These are phyloP conservation scores for Podospora conica DNA, from an alignment of 495 filamentous ascomycete species.

Conservation along the genomic window DNA sequence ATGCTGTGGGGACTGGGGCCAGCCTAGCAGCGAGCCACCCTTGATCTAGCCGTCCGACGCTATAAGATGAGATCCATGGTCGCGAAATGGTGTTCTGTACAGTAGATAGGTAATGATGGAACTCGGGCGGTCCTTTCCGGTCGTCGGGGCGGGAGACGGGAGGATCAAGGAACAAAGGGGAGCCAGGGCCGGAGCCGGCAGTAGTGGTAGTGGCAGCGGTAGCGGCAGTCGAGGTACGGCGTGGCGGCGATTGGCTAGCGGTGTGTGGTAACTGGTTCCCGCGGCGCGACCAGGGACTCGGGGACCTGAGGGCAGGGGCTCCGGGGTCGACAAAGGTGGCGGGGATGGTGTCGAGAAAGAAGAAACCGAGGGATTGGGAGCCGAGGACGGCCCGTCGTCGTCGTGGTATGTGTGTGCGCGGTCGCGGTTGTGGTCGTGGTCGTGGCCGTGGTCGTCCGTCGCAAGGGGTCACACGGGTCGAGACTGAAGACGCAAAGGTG, in stretches of 20 bases:
- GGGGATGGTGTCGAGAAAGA: too few relatives aligned
- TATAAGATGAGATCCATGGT: background rate
- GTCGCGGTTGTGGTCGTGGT: background rate
- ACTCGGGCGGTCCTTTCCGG: too few relatives aligned
- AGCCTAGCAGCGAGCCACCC: background rate
- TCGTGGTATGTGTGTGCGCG: too few relatives aligned
- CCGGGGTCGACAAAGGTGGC: too few relatives aligned
- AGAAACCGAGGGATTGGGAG: background rate
- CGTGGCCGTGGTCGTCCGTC: background rate
- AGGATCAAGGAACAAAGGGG: background rate
- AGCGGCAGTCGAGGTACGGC: too few relatives aligned
- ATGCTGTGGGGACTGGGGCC: background rate
- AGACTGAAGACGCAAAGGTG: background rate
- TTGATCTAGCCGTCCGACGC: background rate
- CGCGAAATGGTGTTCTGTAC: background rate
- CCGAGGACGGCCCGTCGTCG: background rate
- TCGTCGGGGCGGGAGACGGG: background rate
- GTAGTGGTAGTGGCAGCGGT: too few relatives aligned
- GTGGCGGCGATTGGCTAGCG: too few relatives aligned
- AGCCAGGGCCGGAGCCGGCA: background rate
- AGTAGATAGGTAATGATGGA: too few relatives aligned
- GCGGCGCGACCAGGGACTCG: background rate
- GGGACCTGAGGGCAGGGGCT: background rate
- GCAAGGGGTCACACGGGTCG: background rate
- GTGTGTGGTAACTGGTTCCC: too few relatives aligned